A percentile compares a stretch with the other conserved stretches of the same genome.
Evolutionary conservation across 2,329 filamentous ascomycete genomes (phyloP).

Genomic region (Chaetomiaceae sp.): DNA sequence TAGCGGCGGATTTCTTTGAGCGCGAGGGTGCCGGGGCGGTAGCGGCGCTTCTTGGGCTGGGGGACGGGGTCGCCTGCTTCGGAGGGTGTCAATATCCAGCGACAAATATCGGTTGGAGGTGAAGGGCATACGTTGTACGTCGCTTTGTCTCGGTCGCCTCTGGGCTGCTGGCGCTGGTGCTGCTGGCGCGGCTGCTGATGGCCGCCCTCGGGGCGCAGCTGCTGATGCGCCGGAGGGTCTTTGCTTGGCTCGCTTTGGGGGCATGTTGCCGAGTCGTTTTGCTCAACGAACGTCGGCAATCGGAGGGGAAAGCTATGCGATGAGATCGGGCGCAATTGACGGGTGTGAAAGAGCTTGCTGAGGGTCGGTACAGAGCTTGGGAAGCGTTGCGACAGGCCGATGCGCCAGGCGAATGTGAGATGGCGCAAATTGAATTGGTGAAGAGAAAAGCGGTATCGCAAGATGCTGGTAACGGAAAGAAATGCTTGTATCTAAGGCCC

Average conservation of each 20-base stretch:
- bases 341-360: neutral
- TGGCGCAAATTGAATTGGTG: slow-evolving; percentile 4
- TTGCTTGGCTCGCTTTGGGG: slow-evolving; percentile 16
- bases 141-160: slow-evolving; percentile 24
- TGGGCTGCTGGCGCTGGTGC: slow-evolving; percentile 10
- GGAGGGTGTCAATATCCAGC: slow-evolving; percentile 18
- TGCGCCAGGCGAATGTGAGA: neutral
- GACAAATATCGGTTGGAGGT: neutral
- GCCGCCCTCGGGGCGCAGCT: neutral
- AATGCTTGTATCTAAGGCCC: slow-evolving; percentile 1
- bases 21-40: slow-evolving; percentile 76
- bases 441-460: neutral
- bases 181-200: slow-evolving; percentile 13
- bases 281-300: neutral
- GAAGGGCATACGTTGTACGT: slow-evolving; percentile 37
- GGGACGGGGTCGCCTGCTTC: slow-evolving; percentile 71
- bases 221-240: slow-evolving; percentile 2
- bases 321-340: neutral
- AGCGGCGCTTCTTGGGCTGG: slow-evolving; percentile 57
- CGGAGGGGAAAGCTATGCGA: neutral
- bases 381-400: slow-evolving; percentile 8
- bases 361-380: neutral
- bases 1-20: slow-evolving; percentile 88
- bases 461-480: slow-evolving; percentile 1
- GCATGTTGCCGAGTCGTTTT: slow-evolving; percentile 15